Percentiles rank a stretch among this genome's conserved stretches.
Conservation (phyloP, 1,284 basidiomycete species). For the Lentinula novae-zelandiae region DNA sequence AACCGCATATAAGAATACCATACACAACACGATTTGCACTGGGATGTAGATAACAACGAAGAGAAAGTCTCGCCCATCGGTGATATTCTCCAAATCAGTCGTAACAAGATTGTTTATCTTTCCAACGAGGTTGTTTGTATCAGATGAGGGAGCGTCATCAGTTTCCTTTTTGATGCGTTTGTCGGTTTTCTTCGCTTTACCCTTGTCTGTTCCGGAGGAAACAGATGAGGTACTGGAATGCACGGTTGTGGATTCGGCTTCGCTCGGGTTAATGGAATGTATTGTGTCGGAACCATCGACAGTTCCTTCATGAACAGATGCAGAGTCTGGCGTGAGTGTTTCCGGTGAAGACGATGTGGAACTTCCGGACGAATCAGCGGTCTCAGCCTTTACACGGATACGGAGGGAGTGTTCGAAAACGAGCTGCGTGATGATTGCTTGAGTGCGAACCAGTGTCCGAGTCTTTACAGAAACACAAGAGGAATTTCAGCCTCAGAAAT, state of each 20-base stretch:
- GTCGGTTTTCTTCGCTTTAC: neutral
- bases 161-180: neutral
- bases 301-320: constrained; percentile 5
- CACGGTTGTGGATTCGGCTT: neutral
- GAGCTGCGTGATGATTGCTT: constrained; percentile 53
- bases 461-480: constrained; percentile 13
- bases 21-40: constrained; percentile 37
- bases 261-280: neutral
- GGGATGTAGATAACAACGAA: constrained; percentile 39
- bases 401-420: constrained; percentile 57
- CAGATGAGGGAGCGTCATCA: constrained; percentile 5
- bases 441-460: constrained; percentile 20
- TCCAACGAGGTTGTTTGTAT: constrained; percentile 17
- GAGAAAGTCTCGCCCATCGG: constrained; percentile 31
- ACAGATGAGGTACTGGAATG: constrained; percentile 12
- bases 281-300: constrained; percentile 3
- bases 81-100: constrained; percentile 32
- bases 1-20: constrained; percentile 40
- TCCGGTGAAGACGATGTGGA: constrained; percentile 13
- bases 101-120: constrained; percentile 22
- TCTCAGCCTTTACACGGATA: constrained; percentile 46
- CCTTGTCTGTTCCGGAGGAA: constrained; percentile 2
- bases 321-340: constrained; percentile 13
- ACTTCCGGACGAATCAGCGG: constrained; percentile 14
- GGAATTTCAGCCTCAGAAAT: neutral